Conservation (phyloP, 352 stramenopile genomes). For the Lagenidium giganteum region DNA sequence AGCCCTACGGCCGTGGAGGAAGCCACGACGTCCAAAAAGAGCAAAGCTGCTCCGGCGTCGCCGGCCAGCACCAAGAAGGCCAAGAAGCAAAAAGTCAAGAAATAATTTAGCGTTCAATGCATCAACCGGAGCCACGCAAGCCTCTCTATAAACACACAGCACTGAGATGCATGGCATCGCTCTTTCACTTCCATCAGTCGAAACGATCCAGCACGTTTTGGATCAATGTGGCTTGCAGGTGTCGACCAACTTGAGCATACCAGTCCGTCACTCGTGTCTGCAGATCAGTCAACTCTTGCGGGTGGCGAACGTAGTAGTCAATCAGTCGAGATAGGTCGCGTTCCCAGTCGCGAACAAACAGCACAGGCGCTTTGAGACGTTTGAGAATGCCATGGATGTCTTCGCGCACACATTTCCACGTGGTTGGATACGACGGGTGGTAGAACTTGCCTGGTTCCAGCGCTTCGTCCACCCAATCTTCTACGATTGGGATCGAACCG, state of each 20-base stretch:
- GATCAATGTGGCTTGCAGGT: constrained; percentile 40
- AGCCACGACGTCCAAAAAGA: constrained; percentile 22
- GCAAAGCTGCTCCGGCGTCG: constrained; percentile 15
- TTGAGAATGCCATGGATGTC: constrained; percentile 51
- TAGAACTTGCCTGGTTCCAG: constrained; percentile 40
- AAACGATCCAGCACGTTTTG: too few species aligned
- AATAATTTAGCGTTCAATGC: too few species aligned
- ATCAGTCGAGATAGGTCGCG: constrained; percentile 38
- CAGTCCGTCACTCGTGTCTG: constrained; percentile 27
- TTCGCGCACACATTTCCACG: constrained; percentile 47
- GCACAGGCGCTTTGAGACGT: constrained; percentile 38
- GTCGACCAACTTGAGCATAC: constrained; percentile 30
- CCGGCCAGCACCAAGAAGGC: not conserved
- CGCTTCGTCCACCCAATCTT: constrained; percentile 27
- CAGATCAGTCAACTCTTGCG: constrained; percentile 25
- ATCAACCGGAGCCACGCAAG: too few species aligned
- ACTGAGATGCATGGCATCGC: too few species aligned
- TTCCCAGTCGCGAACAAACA: constrained; percentile 57
- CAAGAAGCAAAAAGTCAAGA: not conserved
- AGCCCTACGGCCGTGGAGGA: constrained; percentile 24
- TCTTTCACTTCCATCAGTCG: too few species aligned
- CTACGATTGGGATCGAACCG: constrained; percentile 58
- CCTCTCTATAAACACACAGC: too few species aligned
- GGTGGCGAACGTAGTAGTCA: constrained; percentile 25
- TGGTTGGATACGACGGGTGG: constrained; percentile 52